These are phyloP conservation scores for Cutaneotrichosporon daszewskae DNA, from an alignment of 1,284 basidiomycete genomes.

Conservation along the genomic window DNA sequence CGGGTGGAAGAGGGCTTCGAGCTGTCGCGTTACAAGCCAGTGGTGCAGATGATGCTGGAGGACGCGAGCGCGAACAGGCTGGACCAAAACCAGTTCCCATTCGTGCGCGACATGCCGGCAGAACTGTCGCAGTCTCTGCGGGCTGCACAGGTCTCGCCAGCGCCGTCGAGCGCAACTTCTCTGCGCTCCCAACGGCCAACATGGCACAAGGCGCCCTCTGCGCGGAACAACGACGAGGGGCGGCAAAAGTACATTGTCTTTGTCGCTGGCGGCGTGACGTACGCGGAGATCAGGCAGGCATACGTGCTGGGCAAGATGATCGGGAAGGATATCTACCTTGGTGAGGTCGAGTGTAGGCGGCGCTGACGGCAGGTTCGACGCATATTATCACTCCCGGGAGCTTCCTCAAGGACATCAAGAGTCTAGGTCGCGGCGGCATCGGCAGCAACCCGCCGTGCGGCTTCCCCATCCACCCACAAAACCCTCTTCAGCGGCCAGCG, in stretches of 20 bases:
- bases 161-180: conserved; percentile 49
- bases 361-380: conserved; percentile 65
- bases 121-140: conserved; percentile 36
- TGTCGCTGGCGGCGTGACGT: conserved; percentile 92
- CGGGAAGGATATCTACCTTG: conserved; percentile 86
- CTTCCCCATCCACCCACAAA: conserved; percentile 50
- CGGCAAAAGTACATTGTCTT: conserved; percentile 85
- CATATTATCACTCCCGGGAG: conserved; percentile 75
- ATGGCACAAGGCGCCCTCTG: conserved; percentile 62
- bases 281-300: conserved; percentile 84
- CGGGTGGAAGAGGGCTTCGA: conserved; percentile 83
- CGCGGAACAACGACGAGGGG: conserved; percentile 36
- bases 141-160: conserved; percentile 1
- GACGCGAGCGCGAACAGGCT: conserved; percentile 75
- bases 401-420: conserved; percentile 81
- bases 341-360: conserved; percentile 49
- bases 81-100: conserved; percentile 77
- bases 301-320: conserved; percentile 70
- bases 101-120: conserved; percentile 77
- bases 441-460: conserved; percentile 63
- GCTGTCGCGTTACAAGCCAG: conserved; percentile 86
- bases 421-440: conserved; percentile 72
- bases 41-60: conserved; percentile 77
- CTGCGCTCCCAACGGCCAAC: conserved; percentile 70
- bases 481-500: conserved; percentile 48